Base-by-base conservation (phyloP, 768 basidiomycete genomes). In the Calvatia gigantea region DNA sequence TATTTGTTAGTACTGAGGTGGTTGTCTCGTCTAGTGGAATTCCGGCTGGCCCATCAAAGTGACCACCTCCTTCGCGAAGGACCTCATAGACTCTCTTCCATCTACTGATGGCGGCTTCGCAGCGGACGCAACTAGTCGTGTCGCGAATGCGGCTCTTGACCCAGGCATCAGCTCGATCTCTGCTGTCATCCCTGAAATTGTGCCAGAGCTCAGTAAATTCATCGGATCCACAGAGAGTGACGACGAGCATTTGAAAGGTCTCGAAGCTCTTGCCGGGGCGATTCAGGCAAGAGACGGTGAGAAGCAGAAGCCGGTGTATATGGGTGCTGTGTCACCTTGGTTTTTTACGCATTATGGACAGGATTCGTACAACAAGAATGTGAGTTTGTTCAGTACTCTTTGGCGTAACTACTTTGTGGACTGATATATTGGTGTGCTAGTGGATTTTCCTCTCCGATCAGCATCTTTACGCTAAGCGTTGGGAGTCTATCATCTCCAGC, bases 271-370 rank as follows among this genome's bases (percentile, higher is more conserved):
- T 38, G 38, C 64, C 14, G 57, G 58, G 6, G 51, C 59, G 11
- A 42, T 71, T 15, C 55, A 60, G 19, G 58, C 58, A 31, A 67
- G 71, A 23, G 68, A 68, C 42, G 67, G 63, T 1, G 61, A 59
- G 33, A 57, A 64, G 28, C 62, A 55, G 14, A 70, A 70, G 53
- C 69, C 55, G 35, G 61, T 66, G 3, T 80, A 79, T 60, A 79
- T 75, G 75, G 80, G 71, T 5, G 72, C 86, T 12, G 82, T 84
- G 27, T 83, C 87, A 9, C 86, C 89, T 12, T 84, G 85, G 81
- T 91, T 91, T 73, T 91, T 87, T 67, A 87, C 89, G 2, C 88
- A 91, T 65, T 91, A 89, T 64, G 76, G 82, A 25, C 68, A 75
- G 9, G 67, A 89, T 50, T 75, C 80, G 1, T 89, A 79, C 65